These are phyloP conservation scores for Alternaria infectoria DNA, from an alignment of 2,329 filamentous ascomycete genomes.

Conservation along the genomic window DNA sequence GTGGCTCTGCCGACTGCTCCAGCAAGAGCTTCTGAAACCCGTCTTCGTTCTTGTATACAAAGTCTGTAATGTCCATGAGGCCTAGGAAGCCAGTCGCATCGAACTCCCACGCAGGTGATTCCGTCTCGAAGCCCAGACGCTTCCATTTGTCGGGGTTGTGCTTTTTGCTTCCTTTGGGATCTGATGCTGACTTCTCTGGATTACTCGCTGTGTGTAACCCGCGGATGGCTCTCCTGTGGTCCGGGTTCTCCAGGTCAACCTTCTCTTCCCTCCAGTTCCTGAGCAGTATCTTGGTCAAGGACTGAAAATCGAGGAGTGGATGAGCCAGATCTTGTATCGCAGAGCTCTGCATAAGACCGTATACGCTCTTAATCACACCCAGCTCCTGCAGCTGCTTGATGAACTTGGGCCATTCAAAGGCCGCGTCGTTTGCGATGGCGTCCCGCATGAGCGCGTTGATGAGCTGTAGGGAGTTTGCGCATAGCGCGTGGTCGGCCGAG, in stretches of 20 bases:
- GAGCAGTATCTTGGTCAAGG: conserved; percentile 83
- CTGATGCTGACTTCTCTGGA: conserved; percentile 61
- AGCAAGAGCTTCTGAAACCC: conserved; percentile 88
- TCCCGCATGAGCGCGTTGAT: conserved; percentile 96
- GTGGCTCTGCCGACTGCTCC: conserved; percentile 79
- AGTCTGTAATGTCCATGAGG: conserved; percentile 97
- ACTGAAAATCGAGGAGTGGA: conserved; percentile 91
- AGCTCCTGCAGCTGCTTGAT: conserved; percentile 93
- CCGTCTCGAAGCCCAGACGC: conserved; percentile 86
- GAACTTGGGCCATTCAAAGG: conserved; percentile 92
- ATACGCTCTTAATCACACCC: conserved; percentile 90
- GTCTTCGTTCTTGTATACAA: conserved; percentile 89
- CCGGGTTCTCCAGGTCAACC: conserved; percentile 83
- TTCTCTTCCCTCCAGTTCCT: conserved; percentile 86
- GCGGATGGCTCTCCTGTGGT: conserved; percentile 87
- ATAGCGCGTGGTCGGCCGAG: conserved; percentile 92
- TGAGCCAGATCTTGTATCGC: conserved; percentile 88
- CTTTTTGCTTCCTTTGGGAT: conserved; percentile 64
- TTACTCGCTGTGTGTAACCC: conserved; percentile 83
- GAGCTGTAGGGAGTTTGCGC: conserved; percentile 91
- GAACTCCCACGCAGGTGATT: conserved; percentile 87
- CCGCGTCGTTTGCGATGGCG: conserved; percentile 76
- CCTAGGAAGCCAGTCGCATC: conserved; percentile 85
- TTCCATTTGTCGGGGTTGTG: conserved; percentile 94
- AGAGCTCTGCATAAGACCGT: conserved; percentile 89